A percentile compares a stretch with the other conserved stretches of the same genome.
Evolutionary conservation across 805 yeast species (phyloP).

Genomic region (Priceomyces haplophilus): DNA sequence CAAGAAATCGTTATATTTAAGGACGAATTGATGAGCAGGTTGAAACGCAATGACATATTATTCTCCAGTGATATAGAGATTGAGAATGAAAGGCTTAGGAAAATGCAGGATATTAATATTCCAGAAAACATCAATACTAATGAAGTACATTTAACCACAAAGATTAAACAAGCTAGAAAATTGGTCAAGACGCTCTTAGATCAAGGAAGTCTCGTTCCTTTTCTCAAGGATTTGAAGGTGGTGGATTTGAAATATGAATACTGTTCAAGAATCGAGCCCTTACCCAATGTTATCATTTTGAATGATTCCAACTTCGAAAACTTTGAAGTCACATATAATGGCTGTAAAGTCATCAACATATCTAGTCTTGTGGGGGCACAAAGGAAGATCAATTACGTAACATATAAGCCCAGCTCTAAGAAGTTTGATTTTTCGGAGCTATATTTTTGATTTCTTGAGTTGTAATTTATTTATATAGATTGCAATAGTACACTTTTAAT

Average conservation of each 20-base stretch:
- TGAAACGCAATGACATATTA: conserved; percentile 65
- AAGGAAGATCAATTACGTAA: conserved; percentile 60
- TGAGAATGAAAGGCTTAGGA: conserved; percentile 23
- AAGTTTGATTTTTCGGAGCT: conserved; percentile 48
- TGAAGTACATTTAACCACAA: conserved; percentile 36
- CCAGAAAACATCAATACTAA: conserved; percentile 14
- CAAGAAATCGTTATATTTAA: conserved; percentile 78
- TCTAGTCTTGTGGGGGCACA: conserved; percentile 43
- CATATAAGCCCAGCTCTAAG: conserved; percentile 62
- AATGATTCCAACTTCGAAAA: conserved; percentile 68
- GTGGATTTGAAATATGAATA: conserved; percentile 69
- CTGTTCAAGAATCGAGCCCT: conserved; percentile 66
- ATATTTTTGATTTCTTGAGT: conserved; percentile 18
- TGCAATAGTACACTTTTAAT: not conserved
- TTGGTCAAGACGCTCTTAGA: conserved; percentile 77
- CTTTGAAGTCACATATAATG: conserved; percentile 76
- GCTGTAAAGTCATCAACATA: conserved; percentile 79
- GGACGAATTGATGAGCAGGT: conserved; percentile 68
- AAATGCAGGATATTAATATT: conserved; percentile 16
- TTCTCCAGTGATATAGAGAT: conserved; percentile 43
- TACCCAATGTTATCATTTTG: conserved; percentile 65
- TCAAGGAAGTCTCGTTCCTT: conserved; percentile 88
- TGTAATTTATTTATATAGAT: not conserved
- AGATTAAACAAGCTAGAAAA: conserved; percentile 59
- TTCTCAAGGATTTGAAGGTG: conserved; percentile 57